Base-by-base conservation (phyloP, 2,329 filamentous ascomycete species). In the Fusarium ramigenum region DNA sequence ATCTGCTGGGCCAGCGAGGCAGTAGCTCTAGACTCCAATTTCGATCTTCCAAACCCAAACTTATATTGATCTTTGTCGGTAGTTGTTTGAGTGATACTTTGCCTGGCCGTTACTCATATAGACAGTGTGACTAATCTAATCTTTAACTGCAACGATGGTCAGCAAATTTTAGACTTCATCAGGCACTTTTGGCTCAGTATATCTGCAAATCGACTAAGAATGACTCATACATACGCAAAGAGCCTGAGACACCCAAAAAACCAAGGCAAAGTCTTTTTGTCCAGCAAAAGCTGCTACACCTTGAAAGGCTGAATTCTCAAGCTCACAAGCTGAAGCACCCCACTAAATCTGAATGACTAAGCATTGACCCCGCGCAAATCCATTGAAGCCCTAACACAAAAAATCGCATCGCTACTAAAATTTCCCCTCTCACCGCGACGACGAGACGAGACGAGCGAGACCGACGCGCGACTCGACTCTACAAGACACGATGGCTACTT, bases 401-500 rank as follows among this genome's bases (percentile, higher is more conserved):
- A 72, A 66, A 67, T 67, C 47, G 63, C 54, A 61, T 73, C 60
- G 70, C 40, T 74, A 60, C 62, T 78, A 82, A 81, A 83, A 82
- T 80, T 82, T 78, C 76, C 75, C 75, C 74, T 72, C 75, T 80
- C 79, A 80, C 76, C 78, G 63, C 78, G 73, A 69, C 71, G 70
- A 79, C 75, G 70, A 75, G 66, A 70, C 65, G 70, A 77, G 72
- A 71, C 69, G 70, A 77, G 72, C 64, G 60, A 70, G 60, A 73
- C 73, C 73, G 66, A 70, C 72, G 72, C 69, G 71, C 70, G 75
- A 77, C 85, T 75, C 76, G 69, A 79, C 78, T 70, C 66, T 70
- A 72, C 36, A 44, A 66, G 64, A 69, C 75, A 82, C 74, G 66
- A 92, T 92, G 90, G 90, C 88, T 83, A 86, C 84, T 77, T 90